Base-by-base conservation (phyloP, 1,284 basidiomycete species). In the Ceratorhiza oryzae-sativae region DNA sequence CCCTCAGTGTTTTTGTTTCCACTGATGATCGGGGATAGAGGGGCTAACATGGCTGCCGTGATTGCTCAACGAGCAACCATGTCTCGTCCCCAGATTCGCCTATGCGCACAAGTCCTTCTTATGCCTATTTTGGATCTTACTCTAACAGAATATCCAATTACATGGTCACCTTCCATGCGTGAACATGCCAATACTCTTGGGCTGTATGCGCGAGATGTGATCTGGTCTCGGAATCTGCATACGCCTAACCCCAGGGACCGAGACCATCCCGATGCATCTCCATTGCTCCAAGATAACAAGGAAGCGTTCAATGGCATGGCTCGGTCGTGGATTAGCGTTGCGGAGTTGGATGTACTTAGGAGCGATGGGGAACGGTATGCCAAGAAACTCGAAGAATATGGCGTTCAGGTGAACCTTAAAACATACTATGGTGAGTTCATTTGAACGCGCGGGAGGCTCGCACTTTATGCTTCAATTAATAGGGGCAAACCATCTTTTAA, bases 201-300 rank as follows among this genome's bases (percentile, higher is more conserved):
- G 81, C 83, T 93, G 32, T 81, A 82, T 3, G 87, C 86, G 0
- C 85, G 75, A 5, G 86, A 87, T 60, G 91, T 92, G 90, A 76
- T 86, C 45, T 92, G 90, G 90, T 91, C 90, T 83, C 82, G 85
- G 34, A 79, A 83, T 65, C 87, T 88, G 74, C 91, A 92, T 78
- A 83, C 89, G 1, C 89, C 90, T 0, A 85, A 90, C 75, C 75
- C 82, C 65, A 81, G 80, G 41, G 88, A 90, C 73, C 83, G 86
- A 80, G 80, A 80, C 0, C 86, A 88, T 63, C 90, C 89, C 86
- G 87, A 89, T 73, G 86, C 84, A 36, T 91, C 89, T 0, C 90
- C 90, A 0, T 82, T 88, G 18, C 88, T 90, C 65, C 90, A 89
- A 1, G 87, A 89, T 0, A 83, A 85, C 3, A 83, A 84, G 32